phyloP scores from a whole-genome alignment of 2,329 filamentous ascomycete species.

The Pezicula rhizophila region DNA sequence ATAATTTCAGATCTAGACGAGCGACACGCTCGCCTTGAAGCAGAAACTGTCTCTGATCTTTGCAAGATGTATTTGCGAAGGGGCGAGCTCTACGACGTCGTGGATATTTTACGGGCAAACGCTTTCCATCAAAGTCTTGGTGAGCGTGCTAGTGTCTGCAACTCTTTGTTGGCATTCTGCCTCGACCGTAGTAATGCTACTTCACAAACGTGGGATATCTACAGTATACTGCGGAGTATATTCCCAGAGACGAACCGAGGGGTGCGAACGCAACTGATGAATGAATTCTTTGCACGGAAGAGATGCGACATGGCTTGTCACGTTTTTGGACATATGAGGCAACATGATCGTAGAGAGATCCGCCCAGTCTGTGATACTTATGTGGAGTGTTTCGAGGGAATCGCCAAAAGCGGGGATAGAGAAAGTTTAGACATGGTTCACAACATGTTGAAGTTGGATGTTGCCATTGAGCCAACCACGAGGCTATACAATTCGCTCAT shows the following conservation, averaged over 20 bases:
- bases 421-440: conserved; percentile 71
- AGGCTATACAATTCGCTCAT: conserved; percentile 78
- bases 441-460: conserved; percentile 92
- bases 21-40: conserved; percentile 61
- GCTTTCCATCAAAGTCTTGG: conserved; percentile 62
- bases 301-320: conserved; percentile 80
- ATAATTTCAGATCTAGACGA: conserved; percentile 69
- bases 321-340: conserved; percentile 92
- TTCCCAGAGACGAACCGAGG: conserved; percentile 61
- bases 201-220: conserved; percentile 57
- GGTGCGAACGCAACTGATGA: conserved; percentile 69
- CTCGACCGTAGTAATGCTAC: conserved; percentile 56
- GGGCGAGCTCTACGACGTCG: conserved; percentile 71
- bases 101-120: conserved; percentile 75
- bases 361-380: conserved; percentile 73
- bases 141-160: conserved; percentile 62
- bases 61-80: conserved; percentile 67
- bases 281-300: conserved; percentile 69
- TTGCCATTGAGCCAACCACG: conserved; percentile 71
- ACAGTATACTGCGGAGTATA: conserved; percentile 59
- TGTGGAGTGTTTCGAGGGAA: conserved; percentile 67
- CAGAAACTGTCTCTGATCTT: conserved; percentile 69
- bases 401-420: conserved; percentile 53
- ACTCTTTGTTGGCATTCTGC: conserved; percentile 63
- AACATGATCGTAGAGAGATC: conserved; percentile 55